These are phyloP conservation scores for Hypomontagnella submonticulosa DNA, from an alignment of 495 filamentous ascomycete genomes.

Conservation along the genomic window DNA sequence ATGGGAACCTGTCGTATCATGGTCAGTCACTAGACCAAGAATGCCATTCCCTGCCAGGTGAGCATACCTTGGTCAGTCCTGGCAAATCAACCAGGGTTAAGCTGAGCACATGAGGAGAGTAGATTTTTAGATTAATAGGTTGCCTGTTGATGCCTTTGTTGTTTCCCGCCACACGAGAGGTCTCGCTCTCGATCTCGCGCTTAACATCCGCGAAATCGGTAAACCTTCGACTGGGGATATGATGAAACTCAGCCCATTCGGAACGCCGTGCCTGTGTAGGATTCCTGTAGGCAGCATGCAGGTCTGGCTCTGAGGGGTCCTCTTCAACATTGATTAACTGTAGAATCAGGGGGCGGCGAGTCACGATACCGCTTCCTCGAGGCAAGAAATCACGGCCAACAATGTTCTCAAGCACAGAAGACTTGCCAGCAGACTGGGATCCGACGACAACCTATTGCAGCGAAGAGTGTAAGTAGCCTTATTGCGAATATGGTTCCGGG, in stretches of 20 bases:
- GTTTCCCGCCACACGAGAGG: slow-evolving; percentile 90
- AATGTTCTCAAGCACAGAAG: slow-evolving; percentile 99
- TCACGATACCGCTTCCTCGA: slow-evolving; percentile 96
- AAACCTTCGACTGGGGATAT: slow-evolving; percentile 88
- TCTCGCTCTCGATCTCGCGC: slow-evolving; percentile 97
- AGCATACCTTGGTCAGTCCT: slow-evolving; percentile 88
- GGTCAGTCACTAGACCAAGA: slow-evolving; percentile 19
- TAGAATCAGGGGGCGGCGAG: slow-evolving; percentile 90
- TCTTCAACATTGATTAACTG: slow-evolving; percentile 97
- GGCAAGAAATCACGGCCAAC: slow-evolving; percentile 97
- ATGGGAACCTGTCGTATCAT: slow-evolving; percentile 76
- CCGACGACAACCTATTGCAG: slow-evolving; percentile 90
- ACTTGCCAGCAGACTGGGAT: slow-evolving; percentile 98
- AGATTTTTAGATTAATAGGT: slow-evolving; percentile 98
- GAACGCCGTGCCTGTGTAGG: slow-evolving; percentile 57
- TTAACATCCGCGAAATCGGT: slow-evolving; percentile 93
- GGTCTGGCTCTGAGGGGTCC: slow-evolving; percentile 75
- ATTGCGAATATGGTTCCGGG: background rate
- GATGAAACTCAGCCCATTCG: slow-evolving; percentile 98
- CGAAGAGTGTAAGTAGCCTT: slow-evolving; percentile 33
- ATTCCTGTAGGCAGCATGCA: slow-evolving; percentile 64
- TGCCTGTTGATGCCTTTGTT: slow-evolving; percentile 99
- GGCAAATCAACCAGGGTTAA: slow-evolving; percentile 96
- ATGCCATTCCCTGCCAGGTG: slow-evolving; percentile 2
- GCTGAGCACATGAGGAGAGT: slow-evolving; percentile 96